phyloP scores from a whole-genome alignment of 331 rosid species.

The Arachis monticola region DNA sequence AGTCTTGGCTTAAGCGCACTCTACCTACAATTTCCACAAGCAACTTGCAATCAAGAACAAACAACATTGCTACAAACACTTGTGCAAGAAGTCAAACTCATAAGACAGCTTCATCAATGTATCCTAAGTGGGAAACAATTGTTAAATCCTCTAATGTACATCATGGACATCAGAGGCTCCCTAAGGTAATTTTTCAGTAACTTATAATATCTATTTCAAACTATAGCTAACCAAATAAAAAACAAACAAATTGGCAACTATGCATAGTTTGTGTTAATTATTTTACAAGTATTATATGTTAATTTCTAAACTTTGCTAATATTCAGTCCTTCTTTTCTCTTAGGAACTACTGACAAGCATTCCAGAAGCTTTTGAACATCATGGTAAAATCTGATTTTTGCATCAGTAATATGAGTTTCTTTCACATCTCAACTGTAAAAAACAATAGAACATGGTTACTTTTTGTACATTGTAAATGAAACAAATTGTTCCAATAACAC shows the following conservation, averaged over 20 bases:
- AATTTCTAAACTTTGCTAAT: neutral
- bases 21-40: constrained; percentile 66
- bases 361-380: constrained; percentile 57
- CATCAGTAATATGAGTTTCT: constrained; percentile 1
- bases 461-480: constrained; percentile 35
- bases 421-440: constrained; percentile 43
- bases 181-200: constrained; percentile 60
- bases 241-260: too few relatives aligned
- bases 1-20: constrained; percentile 89
- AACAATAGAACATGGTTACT: constrained; percentile 33
- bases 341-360: constrained; percentile 66
- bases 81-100: constrained; percentile 37
- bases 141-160: constrained; percentile 56
- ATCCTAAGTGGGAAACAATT: constrained; percentile 58
- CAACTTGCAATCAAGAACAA: constrained; percentile 47
- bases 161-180: constrained; percentile 51
- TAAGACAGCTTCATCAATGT: constrained; percentile 24
- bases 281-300: too few relatives aligned
- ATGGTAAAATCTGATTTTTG: constrained; percentile 37
- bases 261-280: too few relatives aligned
- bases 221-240: too few relatives aligned
- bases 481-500: constrained; percentile 30
- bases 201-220: neutral
- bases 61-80: neutral
- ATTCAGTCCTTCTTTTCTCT: constrained; percentile 27